phyloP scores from a whole-genome alignment of 2,329 filamentous ascomycete species.

The Ceratocystis papillata region DNA sequence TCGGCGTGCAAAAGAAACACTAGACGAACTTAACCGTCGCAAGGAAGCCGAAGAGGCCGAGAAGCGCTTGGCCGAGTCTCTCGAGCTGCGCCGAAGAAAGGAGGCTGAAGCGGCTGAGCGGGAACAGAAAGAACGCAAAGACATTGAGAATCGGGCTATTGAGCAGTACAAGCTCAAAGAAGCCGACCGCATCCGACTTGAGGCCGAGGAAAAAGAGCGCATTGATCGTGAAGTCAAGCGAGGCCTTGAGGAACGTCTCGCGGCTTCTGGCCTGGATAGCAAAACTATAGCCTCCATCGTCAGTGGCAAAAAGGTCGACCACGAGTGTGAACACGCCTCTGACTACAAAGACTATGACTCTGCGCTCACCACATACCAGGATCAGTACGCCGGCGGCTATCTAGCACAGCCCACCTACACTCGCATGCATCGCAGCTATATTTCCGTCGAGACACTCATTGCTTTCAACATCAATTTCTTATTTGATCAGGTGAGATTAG shows the following conservation, averaged over 20 bases:
- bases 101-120: conserved; percentile 39
- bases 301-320: conserved; percentile 40
- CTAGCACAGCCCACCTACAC: conserved; percentile 45
- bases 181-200: conserved; percentile 38
- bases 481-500: conserved; percentile 46
- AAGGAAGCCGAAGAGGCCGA: conserved; percentile 41
- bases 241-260: conserved; percentile 47
- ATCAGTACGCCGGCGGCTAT: not conserved
- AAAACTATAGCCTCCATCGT: conserved; percentile 49
- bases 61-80: conserved; percentile 42
- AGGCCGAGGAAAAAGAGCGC: conserved; percentile 40
- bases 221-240: conserved; percentile 45
- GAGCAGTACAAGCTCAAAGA: conserved; percentile 43
- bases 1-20: conserved; percentile 38
- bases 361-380: not conserved
- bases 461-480: conserved; percentile 48
- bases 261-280: conserved; percentile 49
- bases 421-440: conserved; percentile 50
- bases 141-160: conserved; percentile 41
- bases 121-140: conserved; percentile 35
- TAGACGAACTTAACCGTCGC: conserved; percentile 38
- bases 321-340: conserved; percentile 5
- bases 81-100: conserved; percentile 35
- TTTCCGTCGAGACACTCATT: conserved; percentile 51
- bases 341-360: not conserved